phyloP scores from a whole-genome alignment of 2,329 filamentous ascomycete species.

The Juglanconis oblonga region DNA sequence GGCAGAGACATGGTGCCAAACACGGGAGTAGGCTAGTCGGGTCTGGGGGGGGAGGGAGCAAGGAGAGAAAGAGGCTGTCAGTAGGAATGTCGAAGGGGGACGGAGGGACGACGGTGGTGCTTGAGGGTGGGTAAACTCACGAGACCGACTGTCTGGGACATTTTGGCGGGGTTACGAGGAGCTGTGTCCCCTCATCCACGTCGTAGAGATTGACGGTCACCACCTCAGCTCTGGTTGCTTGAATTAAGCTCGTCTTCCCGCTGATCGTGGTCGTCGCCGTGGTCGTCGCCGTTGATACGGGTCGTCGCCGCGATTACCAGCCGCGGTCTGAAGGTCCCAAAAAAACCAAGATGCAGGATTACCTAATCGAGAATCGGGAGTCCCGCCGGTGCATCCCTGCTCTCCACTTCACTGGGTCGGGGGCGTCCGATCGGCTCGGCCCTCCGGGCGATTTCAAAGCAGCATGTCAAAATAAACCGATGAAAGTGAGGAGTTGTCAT shows the following conservation, averaged over 20 bases:
- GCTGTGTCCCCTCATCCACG: slow-evolving; percentile 29
- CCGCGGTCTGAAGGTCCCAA: slow-evolving; percentile 1
- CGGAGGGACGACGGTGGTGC: not conserved
- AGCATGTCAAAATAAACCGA: slow-evolving; percentile 11
- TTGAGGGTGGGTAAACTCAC: slow-evolving; percentile 45
- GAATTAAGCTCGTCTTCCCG: not conserved
- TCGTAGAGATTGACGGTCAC: not conserved
- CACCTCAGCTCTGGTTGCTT: not conserved
- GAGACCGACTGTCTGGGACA: slow-evolving; percentile 78
- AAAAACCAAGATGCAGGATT: slow-evolving; percentile 9
- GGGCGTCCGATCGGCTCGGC: slow-evolving; percentile 4
- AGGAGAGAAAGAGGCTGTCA: not conserved
- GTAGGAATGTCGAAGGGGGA: not conserved
- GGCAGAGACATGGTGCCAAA: slow-evolving; percentile 86
- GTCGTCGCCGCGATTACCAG: not conserved
- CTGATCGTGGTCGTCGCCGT: not conserved
- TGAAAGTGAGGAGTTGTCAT: slow-evolving; percentile 4
- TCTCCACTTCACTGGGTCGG: slow-evolving; percentile 11
- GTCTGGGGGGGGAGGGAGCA: slow-evolving; percentile 55
- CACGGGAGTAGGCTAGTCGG: slow-evolving; percentile 89
- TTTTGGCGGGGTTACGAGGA: slow-evolving; percentile 38
- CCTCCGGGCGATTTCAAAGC: slow-evolving; percentile 19
- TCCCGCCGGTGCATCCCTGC: not conserved
- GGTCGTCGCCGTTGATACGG: slow-evolving; percentile 1
- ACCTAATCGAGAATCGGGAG: slow-evolving; percentile 21